Base-by-base conservation (phyloP, 2,329 filamentous ascomycete genomes). In the Plectosphaerella cucumerina region DNA sequence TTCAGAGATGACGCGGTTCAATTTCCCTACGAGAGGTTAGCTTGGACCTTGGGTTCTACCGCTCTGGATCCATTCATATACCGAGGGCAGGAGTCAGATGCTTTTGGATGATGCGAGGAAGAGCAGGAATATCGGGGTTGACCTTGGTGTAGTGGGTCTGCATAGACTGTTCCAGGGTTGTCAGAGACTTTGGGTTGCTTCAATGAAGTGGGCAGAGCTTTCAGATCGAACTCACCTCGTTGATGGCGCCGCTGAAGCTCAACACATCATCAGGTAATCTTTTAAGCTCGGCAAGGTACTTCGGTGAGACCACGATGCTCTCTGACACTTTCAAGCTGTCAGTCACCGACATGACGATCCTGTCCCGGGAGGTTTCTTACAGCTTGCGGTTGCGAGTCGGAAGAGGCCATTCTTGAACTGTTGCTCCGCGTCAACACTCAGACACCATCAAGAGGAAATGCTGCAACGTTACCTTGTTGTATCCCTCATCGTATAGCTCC, bases 351-450 rank as follows among this genome's bases (percentile, higher is more conserved):
- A 17, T 39, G 12, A 14, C 3, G 14, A 10, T 2, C 3, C 6
- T 6, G 35, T 8, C 12, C 3, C 12, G 6, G 8, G 17, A 15
- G 35, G 3, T 39, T 15, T n/a, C 35, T 6, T 39, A 39, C 35
- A n/a, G 15, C 35, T 39, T 15, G 76, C 79, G 4, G 74, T 73
- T 57, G 70, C 74, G 60, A 78, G 75, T 53, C 77, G 74, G 50
- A 78, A 78, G 14, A 74, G 69, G n/a, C 59, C 65, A 55, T 77
- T 73, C 39, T 70, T 68, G 51, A 78, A 78, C 74, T 77, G 26
- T 8, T 5, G 12, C 35, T 5, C n/a, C n/a, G 12, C 15, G 35
- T 39, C 35, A n/a, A n/a, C n/a, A n/a, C n/a, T n/a, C n/a, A n/a
- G n/a, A n/a, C n/a, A n/a, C n/a, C n/a, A n/a, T n/a, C n/a, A n/a